phyloP scores from a whole-genome alignment of 768 basidiomycete species.

The Naematelia aurantialba region DNA sequence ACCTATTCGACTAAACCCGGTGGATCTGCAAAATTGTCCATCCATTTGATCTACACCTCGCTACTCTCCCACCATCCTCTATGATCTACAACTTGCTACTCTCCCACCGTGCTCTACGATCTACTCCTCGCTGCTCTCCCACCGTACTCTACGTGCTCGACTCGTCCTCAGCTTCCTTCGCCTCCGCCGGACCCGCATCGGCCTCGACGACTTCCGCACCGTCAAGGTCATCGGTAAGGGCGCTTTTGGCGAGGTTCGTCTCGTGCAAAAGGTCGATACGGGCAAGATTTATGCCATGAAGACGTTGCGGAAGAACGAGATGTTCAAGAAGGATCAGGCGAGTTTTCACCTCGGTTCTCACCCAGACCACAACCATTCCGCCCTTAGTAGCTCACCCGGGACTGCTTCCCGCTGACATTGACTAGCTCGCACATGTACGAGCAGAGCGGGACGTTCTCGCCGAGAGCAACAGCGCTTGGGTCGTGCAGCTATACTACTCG shows the following conservation, averaged over 20 bases:
- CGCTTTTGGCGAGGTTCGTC: slow-evolving; percentile 94
- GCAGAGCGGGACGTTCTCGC: slow-evolving; percentile 96
- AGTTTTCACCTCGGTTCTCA: slow-evolving; percentile 25
- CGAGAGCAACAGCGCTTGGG: slow-evolving; percentile 92
- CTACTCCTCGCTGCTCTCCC: background rate
- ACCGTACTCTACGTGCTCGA: background rate
- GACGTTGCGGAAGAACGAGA: slow-evolving; percentile 91
- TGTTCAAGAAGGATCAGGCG: slow-evolving; percentile 99
- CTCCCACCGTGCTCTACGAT: background rate
- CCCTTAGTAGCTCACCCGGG: too few species aligned
- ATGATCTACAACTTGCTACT: too few species aligned
- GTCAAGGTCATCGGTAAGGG: slow-evolving; percentile 99
- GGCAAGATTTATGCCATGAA: slow-evolving; percentile 99
- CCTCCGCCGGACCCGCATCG: slow-evolving; percentile 79
- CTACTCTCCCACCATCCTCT: too few species aligned
- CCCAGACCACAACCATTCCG: too few species aligned
- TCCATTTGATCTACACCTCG: too few species aligned
- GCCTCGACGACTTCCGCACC: slow-evolving; percentile 86
- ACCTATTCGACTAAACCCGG: too few species aligned
- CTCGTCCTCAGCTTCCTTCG: slow-evolving; percentile 77
- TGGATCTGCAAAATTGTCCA: too few species aligned
- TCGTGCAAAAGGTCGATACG: slow-evolving; percentile 94
- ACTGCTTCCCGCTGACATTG: slow-evolving; percentile 2
- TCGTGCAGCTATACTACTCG: slow-evolving; percentile 95
- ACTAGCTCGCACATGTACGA: slow-evolving; percentile 95